These are phyloP conservation scores for Symbiodinium pilosum DNA, from an alignment of 73 alveolate species.

Conservation along the genomic window DNA sequence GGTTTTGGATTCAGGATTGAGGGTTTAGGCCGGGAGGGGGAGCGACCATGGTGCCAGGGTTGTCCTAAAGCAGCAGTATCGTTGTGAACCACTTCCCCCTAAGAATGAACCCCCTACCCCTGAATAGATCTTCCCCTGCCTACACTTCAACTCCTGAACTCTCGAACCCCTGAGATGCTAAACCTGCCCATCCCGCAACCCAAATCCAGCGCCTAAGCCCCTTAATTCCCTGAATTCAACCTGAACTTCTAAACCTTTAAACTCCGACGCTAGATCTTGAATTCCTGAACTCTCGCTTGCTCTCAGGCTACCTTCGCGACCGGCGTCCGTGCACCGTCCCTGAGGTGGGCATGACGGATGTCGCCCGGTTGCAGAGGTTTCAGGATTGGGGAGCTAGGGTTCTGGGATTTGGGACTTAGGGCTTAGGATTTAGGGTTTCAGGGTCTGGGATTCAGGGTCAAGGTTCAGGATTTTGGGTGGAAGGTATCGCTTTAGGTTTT, in stretches of 20 bases:
- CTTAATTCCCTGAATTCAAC: too few species aligned
- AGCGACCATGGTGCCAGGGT: neutral
- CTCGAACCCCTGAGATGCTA: too few species aligned
- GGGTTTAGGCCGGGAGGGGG: neutral
- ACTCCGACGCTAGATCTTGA: too few species aligned
- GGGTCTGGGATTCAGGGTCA: too few species aligned
- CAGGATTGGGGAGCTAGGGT: neutral
- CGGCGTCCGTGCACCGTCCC: constrained; percentile 95
- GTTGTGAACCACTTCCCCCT: neutral
- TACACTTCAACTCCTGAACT: too few species aligned
- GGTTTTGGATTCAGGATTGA: neutral
- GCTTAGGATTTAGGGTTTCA: too few species aligned
- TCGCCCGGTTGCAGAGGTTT: neutral
- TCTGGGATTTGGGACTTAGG: neutral
- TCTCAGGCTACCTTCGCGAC: constrained; percentile 77
- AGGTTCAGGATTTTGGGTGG: too few species aligned
- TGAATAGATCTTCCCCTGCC: neutral
- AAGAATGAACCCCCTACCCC: neutral
- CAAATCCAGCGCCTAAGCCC: too few species aligned
- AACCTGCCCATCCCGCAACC: too few species aligned
- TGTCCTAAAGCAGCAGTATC: neutral
- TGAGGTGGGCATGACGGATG: constrained; percentile 94
- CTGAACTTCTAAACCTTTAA: too few species aligned
- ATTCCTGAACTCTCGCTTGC: too few species aligned
- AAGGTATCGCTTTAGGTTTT: too few species aligned